Percentiles rank a stretch among this genome's conserved stretches.
Conservation (phyloP, 2,329 filamentous ascomycete genomes). For the Coniochaeta sp. region DNA sequence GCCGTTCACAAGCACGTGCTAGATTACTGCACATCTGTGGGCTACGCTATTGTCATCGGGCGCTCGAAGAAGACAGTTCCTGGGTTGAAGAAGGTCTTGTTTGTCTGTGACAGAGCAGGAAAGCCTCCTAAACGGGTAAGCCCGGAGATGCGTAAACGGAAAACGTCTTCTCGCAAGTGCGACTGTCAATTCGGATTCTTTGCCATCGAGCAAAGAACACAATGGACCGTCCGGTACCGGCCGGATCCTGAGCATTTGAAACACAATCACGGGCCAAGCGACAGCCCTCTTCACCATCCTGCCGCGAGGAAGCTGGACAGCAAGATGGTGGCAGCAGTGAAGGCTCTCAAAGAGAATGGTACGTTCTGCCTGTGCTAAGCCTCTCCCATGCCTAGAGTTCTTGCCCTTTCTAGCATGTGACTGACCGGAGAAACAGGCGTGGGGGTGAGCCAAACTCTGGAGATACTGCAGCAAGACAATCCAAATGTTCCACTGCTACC, state of each 20-base stretch:
- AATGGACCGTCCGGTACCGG: slow-evolving; percentile 59
- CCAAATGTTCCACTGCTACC: slow-evolving; percentile 56
- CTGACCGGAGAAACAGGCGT: slow-evolving; percentile 36
- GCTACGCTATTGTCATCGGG: slow-evolving; percentile 61
- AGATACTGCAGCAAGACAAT: slow-evolving; percentile 56
- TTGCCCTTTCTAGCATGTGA: slow-evolving; percentile 4
- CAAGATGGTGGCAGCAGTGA: slow-evolving; percentile 61
- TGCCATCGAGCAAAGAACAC: slow-evolving; percentile 58
- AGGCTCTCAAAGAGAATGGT: slow-evolving; percentile 59
- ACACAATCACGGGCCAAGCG: slow-evolving; percentile 60
- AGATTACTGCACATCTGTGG: slow-evolving; percentile 58
- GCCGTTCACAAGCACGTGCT: slow-evolving; percentile 57
- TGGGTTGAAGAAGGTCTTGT: slow-evolving; percentile 59
- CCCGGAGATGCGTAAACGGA: slow-evolving; percentile 56
- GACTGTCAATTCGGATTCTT: slow-evolving; percentile 65
- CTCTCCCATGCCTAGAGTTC: background rate
- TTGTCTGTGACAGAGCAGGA: slow-evolving; percentile 59
- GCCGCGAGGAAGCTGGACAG: slow-evolving; percentile 59
- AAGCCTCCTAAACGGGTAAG: slow-evolving; percentile 55
- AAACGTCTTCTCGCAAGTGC: slow-evolving; percentile 61
- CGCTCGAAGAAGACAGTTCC: slow-evolving; percentile 61
- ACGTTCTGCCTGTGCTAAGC: slow-evolving; percentile 13
- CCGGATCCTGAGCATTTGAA: slow-evolving; percentile 49
- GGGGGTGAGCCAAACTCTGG: slow-evolving; percentile 58
- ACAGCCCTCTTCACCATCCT: slow-evolving; percentile 59